These are phyloP conservation scores for Blattamonas nauphoetae DNA, from an alignment of 78 protist genomes.

Conservation along the genomic window DNA sequence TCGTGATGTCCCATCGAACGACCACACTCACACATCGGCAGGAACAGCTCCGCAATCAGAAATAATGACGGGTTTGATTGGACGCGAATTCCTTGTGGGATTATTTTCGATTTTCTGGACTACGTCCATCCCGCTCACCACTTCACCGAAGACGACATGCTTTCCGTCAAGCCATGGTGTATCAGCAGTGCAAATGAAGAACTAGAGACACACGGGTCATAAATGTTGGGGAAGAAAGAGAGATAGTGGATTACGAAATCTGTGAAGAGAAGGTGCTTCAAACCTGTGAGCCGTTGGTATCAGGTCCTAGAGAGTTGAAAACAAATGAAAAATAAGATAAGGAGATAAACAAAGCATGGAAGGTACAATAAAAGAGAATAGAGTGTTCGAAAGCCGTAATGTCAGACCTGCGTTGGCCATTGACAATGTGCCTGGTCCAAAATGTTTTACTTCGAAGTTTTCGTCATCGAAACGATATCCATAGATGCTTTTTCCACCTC, in stretches of 20 bases:
- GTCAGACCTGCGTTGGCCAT: conserved; percentile 80
- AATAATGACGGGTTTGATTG: not conserved
- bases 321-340: not conserved
- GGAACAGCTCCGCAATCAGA: conserved; percentile 13
- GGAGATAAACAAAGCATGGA: no score
- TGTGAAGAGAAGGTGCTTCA: no score
- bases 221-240: no score
- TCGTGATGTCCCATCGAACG: no score
- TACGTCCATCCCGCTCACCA: not conserved
- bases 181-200: conserved; percentile 15
- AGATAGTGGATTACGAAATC: no score
- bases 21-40: no score
- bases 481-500: conserved; percentile 18
- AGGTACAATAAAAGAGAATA: no score
- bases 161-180: not conserved
- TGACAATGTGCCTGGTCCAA: conserved; percentile 61
- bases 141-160: conserved; percentile 27
- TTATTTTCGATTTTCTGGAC: not conserved
- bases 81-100: not conserved
- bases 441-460: conserved; percentile 71
- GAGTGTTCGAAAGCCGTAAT: no score
- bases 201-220: no score
- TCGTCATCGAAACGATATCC: conserved; percentile 16
- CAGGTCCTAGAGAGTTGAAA: not conserved
- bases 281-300: conserved; percentile 16